Evolutionary conservation across 1,284 basidiomycete species (phyloP), one percentile per base, ranked within the genome.

Genomic region (Leccinum subrobustum): DNA sequence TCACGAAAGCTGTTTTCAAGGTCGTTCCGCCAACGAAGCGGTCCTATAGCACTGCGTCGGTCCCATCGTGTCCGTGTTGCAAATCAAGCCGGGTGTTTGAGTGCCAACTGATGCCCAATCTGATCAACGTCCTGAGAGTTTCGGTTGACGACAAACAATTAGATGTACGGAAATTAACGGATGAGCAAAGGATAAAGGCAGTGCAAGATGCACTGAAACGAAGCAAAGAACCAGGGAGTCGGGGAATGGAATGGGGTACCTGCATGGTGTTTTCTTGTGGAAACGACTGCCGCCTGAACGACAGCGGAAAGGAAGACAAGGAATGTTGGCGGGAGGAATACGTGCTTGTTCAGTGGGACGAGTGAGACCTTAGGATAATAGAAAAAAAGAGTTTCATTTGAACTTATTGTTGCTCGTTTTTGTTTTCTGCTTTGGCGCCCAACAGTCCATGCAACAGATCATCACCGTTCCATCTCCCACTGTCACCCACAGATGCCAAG

Each of bases 21-120:
- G 84, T 86, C 20, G 75, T 79, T 9, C 78, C 75, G 37, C 65
- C 75, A 1, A 70, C 75, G 33, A 84, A 81, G 65, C 80, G 85
- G 53, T 77, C 76, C 1, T 89, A 85, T 70, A 73, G 78, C 60
- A 72, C 80, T 7, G 66, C 77, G 1, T 68, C 78, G 50, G 71
- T 91, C 29, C 80, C 86, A 0, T 64, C 72, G 0, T 95, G 92
- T 70, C 77, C 83, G 1, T 67, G 75, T 20, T 95, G 92, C 75
- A 75, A 78, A 48, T 77, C 81, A 6, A 76, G 73, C 50, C 82
- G 91, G 11, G 79, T 87, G 7, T 95, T 93, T 73, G 93, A 95
- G 70, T 92, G 88, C 67, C 92, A 95, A 70, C 75, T 94, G 44
- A 93, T 93, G 91, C 92, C 92, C 1, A 92, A 93, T 71, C 75